Percentiles rank a stretch among this genome's conserved stretches.
These are phyloP conservation scores for Delphinella strobiligena DNA, from an alignment of 2,329 filamentous ascomycete species.

Conservation along the genomic window DNA sequence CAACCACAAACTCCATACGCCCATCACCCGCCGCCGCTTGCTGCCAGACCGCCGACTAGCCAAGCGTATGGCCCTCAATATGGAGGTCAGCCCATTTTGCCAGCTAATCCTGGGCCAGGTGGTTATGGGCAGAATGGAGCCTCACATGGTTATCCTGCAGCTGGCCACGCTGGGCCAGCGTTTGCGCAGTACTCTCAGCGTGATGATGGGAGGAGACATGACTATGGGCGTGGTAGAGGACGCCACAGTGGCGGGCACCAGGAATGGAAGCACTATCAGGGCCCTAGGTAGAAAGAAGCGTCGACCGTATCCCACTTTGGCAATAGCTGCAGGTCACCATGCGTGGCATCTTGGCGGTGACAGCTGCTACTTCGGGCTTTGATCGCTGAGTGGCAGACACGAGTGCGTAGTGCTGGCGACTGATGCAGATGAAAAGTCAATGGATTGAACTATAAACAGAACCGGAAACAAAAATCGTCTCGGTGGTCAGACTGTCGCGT, in stretches of 20 bases:
- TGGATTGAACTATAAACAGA: no score
- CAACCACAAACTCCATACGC: background rate
- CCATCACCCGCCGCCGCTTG: constrained; percentile 1
- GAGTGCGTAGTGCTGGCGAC: no score
- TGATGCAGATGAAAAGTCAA: no score
- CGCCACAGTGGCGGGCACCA: background rate
- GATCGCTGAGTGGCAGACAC: no score
- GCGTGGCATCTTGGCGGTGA: no score
- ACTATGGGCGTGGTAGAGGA: constrained; percentile 3
- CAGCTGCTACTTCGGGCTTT: no score
- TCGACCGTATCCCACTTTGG: no score
- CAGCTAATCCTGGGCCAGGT: no score
- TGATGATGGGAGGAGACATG: constrained; percentile 4
- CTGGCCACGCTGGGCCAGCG: constrained; percentile 3
- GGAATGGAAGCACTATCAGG: constrained; percentile 7
- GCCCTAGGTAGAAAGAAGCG: constrained; percentile 5
- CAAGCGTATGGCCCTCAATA: constrained; percentile 22
- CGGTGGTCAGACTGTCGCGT: no score
- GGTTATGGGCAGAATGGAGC: constrained; percentile 17
- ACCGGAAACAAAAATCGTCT: no score
- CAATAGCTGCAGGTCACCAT: no score
- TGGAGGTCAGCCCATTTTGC: constrained; percentile 27
- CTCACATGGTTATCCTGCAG: background rate
- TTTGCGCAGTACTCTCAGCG: constrained; percentile 10
- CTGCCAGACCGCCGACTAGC: constrained; percentile 9